Evolutionary conservation across 805 yeast genomes (phyloP), one percentile per base, ranked within the genome.

Genomic region (Metschnikowia henanensis): DNA sequence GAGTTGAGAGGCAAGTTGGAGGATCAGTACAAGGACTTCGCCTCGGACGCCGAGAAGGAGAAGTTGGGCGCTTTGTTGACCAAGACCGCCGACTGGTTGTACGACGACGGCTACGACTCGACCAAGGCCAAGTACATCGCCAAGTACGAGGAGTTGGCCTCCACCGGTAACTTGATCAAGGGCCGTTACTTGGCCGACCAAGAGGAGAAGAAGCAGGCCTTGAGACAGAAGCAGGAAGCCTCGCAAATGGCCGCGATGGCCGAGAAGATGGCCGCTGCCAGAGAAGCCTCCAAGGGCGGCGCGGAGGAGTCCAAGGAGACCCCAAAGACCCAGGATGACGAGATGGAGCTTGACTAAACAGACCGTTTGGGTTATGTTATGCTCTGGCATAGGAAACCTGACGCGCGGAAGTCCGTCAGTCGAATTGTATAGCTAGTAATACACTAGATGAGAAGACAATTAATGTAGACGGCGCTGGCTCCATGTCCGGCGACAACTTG

Each of bases 71-170:
- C 73, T 49, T 77, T 85, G 77, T 79, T 94, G 65, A 66, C 77
- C 62, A 84, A 83, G 68, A 82, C 98, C 55, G 99, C 94, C 79
- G 97, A 92, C 64, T 94, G 99, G 99, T 81, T 94, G 62, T 94
- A 94, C 72, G 96, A 87, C 51, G 99, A 90, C 45, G 98, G 98
- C 64, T 90, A 87, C 65, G 99, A 94, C 69, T 81, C 97, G 51
- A 79, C 91, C 62, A 91, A 94, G 81, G 99, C 94, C 59, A 88
- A 86, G 68, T 94, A 92, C 79, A 84, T 95, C 71, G 98, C 99
- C 63, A 91, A 87, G 73, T 90, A 90, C 73, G 98, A 94, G 75
- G 99, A 94, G 72, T 83, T 94, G 62, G 95, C 97, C 35, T 80
- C 96, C 33, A 76, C 84, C 58, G 99, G 99, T 69, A 92, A 94